Percentiles rank a stretch among this genome's conserved stretches.
Conservation (phyloP, 306 rosid genomes). For the Hippophae tibetana region DNA sequence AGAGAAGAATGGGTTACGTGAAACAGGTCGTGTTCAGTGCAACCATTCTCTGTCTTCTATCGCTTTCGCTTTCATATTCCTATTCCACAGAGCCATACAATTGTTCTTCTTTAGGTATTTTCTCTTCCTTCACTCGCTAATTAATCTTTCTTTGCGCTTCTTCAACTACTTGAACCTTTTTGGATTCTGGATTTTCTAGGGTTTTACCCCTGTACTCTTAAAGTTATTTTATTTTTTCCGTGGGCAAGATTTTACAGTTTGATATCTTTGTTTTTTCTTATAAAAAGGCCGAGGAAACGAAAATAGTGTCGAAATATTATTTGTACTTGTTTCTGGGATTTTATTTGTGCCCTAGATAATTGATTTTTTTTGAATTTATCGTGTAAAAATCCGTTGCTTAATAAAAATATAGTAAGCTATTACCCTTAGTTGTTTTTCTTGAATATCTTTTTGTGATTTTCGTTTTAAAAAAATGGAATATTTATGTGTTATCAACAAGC, state of each 20-base stretch:
- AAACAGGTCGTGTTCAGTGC: slow-evolving; percentile 19
- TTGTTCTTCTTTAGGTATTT: slow-evolving; percentile 37
- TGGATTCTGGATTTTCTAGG: background rate
- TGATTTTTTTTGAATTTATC: too few relatives aligned
- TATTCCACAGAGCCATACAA: slow-evolving; percentile 17
- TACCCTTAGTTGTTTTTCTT: too few relatives aligned
- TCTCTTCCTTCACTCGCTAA: background rate
- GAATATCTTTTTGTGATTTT: too few relatives aligned
- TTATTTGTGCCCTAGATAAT: too few relatives aligned
- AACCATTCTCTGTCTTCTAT: slow-evolving; percentile 17
- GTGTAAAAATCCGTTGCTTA: too few relatives aligned
- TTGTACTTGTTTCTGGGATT: too few relatives aligned
- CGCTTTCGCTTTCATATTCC: slow-evolving; percentile 12
- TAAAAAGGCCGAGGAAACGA: too few relatives aligned
- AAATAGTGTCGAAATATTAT: too few relatives aligned
- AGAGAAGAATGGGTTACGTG: slow-evolving; percentile 18
- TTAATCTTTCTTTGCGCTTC: slow-evolving; percentile 3
- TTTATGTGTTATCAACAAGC: too few relatives aligned
- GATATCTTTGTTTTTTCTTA: too few relatives aligned
- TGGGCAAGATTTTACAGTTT: background rate
- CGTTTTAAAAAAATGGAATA: too few relatives aligned
- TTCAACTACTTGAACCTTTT: background rate
- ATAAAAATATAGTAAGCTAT: too few relatives aligned
- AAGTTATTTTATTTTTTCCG: background rate
- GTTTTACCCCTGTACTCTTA: background rate